Conservation (phyloP, 1,139 yeast species). For the Candida glucosophila region DNA sequence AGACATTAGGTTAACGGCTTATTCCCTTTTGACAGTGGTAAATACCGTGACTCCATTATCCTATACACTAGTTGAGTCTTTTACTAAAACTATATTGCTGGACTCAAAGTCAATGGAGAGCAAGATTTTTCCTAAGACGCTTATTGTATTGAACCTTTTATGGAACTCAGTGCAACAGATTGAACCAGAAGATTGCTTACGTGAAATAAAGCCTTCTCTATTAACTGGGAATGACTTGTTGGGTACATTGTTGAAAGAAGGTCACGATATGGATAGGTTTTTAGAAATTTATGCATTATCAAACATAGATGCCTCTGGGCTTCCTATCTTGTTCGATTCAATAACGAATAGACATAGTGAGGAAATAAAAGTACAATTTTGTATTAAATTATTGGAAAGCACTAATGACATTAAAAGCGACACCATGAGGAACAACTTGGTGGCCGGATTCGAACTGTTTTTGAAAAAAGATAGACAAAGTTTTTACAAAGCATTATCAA, state of each 20-base stretch:
- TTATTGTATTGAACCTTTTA: conserved; percentile 34
- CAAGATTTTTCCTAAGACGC: conserved; percentile 20
- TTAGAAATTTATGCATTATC: conserved; percentile 20
- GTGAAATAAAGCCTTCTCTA: conserved; percentile 3
- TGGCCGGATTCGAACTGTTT: background rate
- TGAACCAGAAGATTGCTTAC: too few species aligned
- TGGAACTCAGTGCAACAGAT: conserved; percentile 28
- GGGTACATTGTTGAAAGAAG: conserved; percentile 14
- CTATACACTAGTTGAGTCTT: conserved; percentile 53
- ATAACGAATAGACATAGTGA: too few species aligned
- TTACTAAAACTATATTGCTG: conserved; percentile 53
- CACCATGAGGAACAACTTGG: too few species aligned
- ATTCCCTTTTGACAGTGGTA: conserved; percentile 71
- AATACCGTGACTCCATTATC: conserved; percentile 66
- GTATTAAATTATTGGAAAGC: conserved; percentile 14
- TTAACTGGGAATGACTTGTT: conserved; percentile 11
- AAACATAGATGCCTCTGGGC: background rate
- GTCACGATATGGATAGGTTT: conserved; percentile 23
- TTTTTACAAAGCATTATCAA: conserved; percentile 33
- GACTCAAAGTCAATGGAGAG: conserved; percentile 14
- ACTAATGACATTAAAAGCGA: too few species aligned
- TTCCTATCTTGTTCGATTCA: too few species aligned
- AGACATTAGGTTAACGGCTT: conserved; percentile 77
- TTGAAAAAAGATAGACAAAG: conserved; percentile 13
- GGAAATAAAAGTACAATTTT: too few species aligned